phyloP scores from a whole-genome alignment of 2,329 filamentous ascomycete species.

The Ophiostoma ips region DNA sequence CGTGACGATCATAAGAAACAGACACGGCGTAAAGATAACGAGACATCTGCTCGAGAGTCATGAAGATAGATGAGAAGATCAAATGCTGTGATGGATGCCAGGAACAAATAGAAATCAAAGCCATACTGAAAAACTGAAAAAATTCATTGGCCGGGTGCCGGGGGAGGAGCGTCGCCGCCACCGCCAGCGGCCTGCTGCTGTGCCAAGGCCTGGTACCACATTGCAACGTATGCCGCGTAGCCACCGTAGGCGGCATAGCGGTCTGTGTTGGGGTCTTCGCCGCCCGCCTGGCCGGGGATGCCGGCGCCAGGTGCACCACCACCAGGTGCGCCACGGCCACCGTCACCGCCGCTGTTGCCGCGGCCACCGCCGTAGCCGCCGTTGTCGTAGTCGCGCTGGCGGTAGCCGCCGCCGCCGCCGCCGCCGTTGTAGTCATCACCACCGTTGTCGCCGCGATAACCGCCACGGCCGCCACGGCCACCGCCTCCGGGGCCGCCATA shows the following conservation, averaged over 20 bases:
- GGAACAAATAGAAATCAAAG: background rate
- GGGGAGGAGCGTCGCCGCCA: constrained; percentile 6
- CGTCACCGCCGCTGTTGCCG: constrained; percentile 27
- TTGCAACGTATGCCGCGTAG: constrained; percentile 64
- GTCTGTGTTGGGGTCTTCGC: constrained; percentile 40
- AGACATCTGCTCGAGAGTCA: too few species aligned
- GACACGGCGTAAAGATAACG: too few species aligned
- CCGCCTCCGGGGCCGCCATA: constrained; percentile 27
- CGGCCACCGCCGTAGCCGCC: constrained; percentile 31
- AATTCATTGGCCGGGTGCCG: constrained; percentile 6
- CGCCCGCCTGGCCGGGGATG: constrained; percentile 25
- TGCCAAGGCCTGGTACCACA: constrained; percentile 62
- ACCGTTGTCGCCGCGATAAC: constrained; percentile 26
- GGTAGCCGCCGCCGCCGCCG: constrained; percentile 24
- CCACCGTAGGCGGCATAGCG: constrained; percentile 73
- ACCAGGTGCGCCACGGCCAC: constrained; percentile 25
- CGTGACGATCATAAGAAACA: background rate
- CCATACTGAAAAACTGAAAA: too few species aligned
- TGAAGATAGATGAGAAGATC: background rate
- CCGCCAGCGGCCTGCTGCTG: constrained; percentile 17
- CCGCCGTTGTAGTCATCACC: constrained; percentile 23
- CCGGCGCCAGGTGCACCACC: constrained; percentile 33
- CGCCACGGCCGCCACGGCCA: constrained; percentile 38
- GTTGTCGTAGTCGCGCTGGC: constrained; percentile 39
- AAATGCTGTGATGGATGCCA: too few species aligned